Conservation (phyloP, 805 yeast genomes). For the Pichia gijzeniarum region DNA sequence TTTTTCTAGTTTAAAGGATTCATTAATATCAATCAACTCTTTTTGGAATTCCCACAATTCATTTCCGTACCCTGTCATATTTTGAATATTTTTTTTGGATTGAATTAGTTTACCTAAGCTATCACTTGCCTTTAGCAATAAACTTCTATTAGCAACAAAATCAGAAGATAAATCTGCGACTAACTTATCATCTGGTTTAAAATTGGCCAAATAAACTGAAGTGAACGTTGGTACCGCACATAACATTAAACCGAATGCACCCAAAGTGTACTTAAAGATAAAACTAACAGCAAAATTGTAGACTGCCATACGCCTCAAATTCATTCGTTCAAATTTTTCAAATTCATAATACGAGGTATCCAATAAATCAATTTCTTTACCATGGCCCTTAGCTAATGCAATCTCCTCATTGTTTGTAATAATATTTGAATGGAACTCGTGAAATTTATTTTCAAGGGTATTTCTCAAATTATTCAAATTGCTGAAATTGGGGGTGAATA, state of each 20-base stretch:
- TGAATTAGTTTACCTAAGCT: conserved; percentile 83
- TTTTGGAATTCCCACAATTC: conserved; percentile 67
- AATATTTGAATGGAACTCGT: conserved; percentile 75
- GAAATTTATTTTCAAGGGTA: conserved; percentile 75
- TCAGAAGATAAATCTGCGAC: conserved; percentile 54
- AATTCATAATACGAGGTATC: conserved; percentile 78
- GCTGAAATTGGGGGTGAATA: conserved; percentile 88
- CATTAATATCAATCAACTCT: conserved; percentile 46
- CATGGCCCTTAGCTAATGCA: conserved; percentile 77
- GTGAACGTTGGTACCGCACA: conserved; percentile 84
- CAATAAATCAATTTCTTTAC: conserved; percentile 66
- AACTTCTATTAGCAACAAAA: conserved; percentile 81
- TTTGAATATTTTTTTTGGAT: conserved; percentile 77
- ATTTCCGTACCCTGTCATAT: conserved; percentile 73
- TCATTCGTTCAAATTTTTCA: conserved; percentile 70
- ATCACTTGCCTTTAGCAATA: conserved; percentile 76
- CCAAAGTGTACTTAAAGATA: conserved; percentile 89
- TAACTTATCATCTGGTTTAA: conserved; percentile 39
- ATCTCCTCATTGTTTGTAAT: conserved; percentile 79
- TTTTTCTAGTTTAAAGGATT: conserved; percentile 20
- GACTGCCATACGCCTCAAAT: conserved; percentile 61
- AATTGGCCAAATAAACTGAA: conserved; percentile 27
- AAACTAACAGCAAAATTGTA: conserved; percentile 85
- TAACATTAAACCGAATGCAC: conserved; percentile 84
- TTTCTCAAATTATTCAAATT: conserved; percentile 70